A percentile compares a stretch with the other conserved stretches of the same genome.
Evolutionary conservation across 306 rosid genomes (phyloP).

Genomic region (Myrica gale): DNA sequence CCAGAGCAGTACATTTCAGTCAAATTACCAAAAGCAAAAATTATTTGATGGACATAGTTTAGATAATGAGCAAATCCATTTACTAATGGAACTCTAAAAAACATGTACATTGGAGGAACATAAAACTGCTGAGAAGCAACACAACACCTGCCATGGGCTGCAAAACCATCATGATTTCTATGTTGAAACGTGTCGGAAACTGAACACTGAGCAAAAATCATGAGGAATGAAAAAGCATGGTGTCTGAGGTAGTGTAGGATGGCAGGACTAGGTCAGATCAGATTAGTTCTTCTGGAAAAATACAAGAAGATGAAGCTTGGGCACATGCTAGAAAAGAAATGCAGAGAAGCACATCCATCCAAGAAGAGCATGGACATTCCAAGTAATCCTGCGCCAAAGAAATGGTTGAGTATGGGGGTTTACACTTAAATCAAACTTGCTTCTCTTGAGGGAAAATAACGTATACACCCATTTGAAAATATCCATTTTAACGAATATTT

Average conservation of each 20-base stretch:
- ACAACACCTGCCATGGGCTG: slow-evolving; percentile 80
- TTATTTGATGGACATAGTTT: slow-evolving; percentile 17
- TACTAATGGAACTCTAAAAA: slow-evolving; percentile 31
- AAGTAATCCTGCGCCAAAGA: slow-evolving; percentile 93
- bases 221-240: slow-evolving; percentile 86
- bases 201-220: slow-evolving; percentile 85
- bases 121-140: slow-evolving; percentile 56
- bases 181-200: slow-evolving; percentile 82
- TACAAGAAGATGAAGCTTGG: slow-evolving; percentile 69
- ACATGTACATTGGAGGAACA: slow-evolving; percentile 27
- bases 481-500: slow-evolving; percentile 39
- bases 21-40: slow-evolving; percentile 7
- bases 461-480: slow-evolving; percentile 53
- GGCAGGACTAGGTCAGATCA: slow-evolving; percentile 77
- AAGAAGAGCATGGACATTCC: slow-evolving; percentile 87
- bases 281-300: slow-evolving; percentile 70
- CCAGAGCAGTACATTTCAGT: slow-evolving; percentile 20
- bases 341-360: slow-evolving; percentile 81
- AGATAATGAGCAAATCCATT: slow-evolving; percentile 22
- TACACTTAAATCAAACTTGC: slow-evolving; percentile 46
- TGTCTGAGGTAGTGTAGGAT: slow-evolving; percentile 72
- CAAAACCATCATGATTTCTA: slow-evolving; percentile 69
- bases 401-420: slow-evolving; percentile 70
- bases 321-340: slow-evolving; percentile 84
- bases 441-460: slow-evolving; percentile 51